These are phyloP conservation scores for Mallotus nudiflorus DNA, from an alignment of 345 rosid genomes.

Conservation along the genomic window DNA sequence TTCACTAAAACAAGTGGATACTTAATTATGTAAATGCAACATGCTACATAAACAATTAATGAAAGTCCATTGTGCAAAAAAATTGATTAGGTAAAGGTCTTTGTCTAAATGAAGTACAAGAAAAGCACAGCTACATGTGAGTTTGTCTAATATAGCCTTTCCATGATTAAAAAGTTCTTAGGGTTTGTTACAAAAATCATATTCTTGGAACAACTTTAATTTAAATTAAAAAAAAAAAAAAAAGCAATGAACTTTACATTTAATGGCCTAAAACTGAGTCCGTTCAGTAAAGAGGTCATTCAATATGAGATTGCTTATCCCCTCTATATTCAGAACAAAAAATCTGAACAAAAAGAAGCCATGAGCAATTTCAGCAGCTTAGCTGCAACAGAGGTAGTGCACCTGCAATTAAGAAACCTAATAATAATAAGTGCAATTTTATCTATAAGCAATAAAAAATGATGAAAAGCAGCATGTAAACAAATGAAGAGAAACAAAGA, in stretches of 20 bases:
- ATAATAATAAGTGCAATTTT: not conserved
- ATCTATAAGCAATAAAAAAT: not conserved
- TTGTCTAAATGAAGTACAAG: slow-evolving; percentile 4
- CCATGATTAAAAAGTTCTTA: not conserved
- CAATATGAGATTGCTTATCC: not conserved
- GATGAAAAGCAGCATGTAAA: not conserved
- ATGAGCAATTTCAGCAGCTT: not conserved
- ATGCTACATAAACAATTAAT: not conserved
- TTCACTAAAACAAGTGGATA: not conserved
- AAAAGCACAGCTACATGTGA: slow-evolving; percentile 8
- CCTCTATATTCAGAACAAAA: not conserved
- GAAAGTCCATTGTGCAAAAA: not conserved
- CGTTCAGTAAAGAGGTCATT: no score
- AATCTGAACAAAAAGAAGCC: not conserved
- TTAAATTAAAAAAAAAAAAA: not conserved
- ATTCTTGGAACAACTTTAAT: not conserved
- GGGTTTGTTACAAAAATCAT: not conserved
- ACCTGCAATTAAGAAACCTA: slow-evolving; percentile 5
- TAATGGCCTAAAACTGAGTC: not conserved
- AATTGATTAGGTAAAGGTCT: not conserved
- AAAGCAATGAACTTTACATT: not conserved
- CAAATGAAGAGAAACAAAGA: not conserved
- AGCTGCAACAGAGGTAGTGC: not conserved
- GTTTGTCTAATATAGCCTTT: not conserved
- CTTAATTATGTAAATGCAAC: not conserved